Evolutionary conservation across 2,329 filamentous ascomycete genomes (phyloP).

Genomic region (Bretziella fagacearum): DNA sequence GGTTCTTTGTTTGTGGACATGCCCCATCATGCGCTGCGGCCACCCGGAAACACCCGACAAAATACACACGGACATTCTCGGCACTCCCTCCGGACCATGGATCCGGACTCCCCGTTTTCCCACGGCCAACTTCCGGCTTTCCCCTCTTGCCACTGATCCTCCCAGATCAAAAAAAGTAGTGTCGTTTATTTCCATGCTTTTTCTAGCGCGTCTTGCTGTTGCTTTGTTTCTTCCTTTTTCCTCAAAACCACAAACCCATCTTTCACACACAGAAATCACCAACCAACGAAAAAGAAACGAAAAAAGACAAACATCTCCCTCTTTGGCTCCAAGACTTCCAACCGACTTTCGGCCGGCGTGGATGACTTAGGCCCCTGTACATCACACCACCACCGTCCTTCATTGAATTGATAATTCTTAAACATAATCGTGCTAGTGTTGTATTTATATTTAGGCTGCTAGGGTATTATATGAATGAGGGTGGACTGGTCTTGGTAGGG

Average conservation of each 20-base stretch:
- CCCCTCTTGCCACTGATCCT: background rate
- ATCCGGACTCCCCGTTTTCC: no score
- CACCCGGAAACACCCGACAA: background rate
- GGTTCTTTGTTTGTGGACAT: background rate
- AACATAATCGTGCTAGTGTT: background rate
- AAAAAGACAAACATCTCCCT: constrained; percentile 14
- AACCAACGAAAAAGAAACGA: constrained; percentile 1
- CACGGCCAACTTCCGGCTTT: no score
- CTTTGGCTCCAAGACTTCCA: constrained; percentile 6
- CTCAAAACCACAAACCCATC: background rate
- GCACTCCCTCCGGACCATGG: no score
- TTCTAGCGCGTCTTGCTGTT: background rate
- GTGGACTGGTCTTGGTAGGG: background rate
- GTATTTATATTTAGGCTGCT: background rate
- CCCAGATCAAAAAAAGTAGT: background rate
- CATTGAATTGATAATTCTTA: constrained; percentile 4
- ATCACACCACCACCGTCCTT: constrained; percentile 7
- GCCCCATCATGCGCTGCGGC: background rate
- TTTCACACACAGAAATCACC: constrained; percentile 11
- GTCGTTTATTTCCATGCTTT: background rate
- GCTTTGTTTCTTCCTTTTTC: constrained; percentile 1
- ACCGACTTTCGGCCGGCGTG: background rate
- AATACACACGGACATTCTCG: background rate
- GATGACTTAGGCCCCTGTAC: constrained; percentile 9
- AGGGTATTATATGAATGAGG: background rate